phyloP scores from a whole-genome alignment of 305 asterid genomes.

The Salvia sclarea region DNA sequence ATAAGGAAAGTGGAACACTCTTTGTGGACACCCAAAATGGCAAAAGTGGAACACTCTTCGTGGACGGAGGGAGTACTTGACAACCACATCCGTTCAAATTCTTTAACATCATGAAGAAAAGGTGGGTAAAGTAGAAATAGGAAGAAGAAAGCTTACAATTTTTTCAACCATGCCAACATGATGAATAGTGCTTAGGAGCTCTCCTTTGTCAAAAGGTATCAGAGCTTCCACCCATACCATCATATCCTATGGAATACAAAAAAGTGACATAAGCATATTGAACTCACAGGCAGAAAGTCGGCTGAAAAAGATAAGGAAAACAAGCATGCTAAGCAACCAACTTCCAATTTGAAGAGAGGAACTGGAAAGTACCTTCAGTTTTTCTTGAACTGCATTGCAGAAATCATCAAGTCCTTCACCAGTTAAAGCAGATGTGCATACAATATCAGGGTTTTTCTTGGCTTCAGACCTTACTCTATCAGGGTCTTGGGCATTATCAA shows the following conservation, averaged over 20 bases:
- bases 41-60: too few species aligned
- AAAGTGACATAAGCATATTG: constrained; percentile 12
- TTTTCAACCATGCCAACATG: constrained; percentile 87
- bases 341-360: not conserved
- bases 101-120: constrained; percentile 3
- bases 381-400: constrained; percentile 79
- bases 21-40: too few species aligned
- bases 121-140: not conserved
- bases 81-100: not conserved
- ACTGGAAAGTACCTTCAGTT: constrained; percentile 59
- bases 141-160: constrained; percentile 53
- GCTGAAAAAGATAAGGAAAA: not conserved
- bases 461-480: constrained; percentile 68
- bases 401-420: constrained; percentile 93
- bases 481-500: constrained; percentile 73
- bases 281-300: too few species aligned
- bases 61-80: too few species aligned
- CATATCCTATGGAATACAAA: constrained; percentile 51
- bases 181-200: constrained; percentile 83
- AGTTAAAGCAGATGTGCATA: constrained; percentile 86
- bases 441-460: constrained; percentile 49
- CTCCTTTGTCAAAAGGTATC: constrained; percentile 91
- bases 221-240: constrained; percentile 99
- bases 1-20: too few species aligned
- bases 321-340: not conserved